Evolutionary conservation across 768 basidiomycete genomes (phyloP).

Genomic region (Auricularia cornea): DNA sequence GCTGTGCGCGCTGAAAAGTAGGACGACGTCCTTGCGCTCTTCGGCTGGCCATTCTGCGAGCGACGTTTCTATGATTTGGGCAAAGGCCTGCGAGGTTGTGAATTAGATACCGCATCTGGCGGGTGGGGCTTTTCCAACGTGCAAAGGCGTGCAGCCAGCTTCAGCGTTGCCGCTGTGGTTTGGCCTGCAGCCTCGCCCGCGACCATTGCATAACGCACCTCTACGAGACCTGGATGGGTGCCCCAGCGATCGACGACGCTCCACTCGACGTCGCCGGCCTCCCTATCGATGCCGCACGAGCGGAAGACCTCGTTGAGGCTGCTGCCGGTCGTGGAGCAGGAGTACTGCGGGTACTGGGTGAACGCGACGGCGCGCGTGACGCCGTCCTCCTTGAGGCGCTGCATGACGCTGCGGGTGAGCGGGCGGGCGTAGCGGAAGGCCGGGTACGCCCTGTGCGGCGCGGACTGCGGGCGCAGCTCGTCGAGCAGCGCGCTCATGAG

Average conservation of each 20-base stretch:
- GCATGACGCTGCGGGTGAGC: conserved; percentile 73
- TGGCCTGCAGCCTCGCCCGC: too few relatives aligned
- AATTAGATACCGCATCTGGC: not conserved
- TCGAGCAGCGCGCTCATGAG: conserved; percentile 87
- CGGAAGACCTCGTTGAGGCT: conserved; percentile 89
- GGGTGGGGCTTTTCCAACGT: too few relatives aligned
- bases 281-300: conserved; percentile 46
- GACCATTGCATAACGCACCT: too few relatives aligned
- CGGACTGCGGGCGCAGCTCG: conserved; percentile 86
- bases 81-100: conserved; percentile 56
- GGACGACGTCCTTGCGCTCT: conserved; percentile 58
- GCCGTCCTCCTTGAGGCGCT: conserved; percentile 81
- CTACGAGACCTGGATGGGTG: conserved; percentile 87
- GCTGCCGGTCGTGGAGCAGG: conserved; percentile 96
- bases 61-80: conserved; percentile 78
- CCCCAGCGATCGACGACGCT: conserved; percentile 99
- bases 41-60: conserved; percentile 69
- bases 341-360: conserved; percentile 98
- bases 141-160: too few relatives aligned
- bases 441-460: conserved; percentile 93
- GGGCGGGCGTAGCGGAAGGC: conserved; percentile 93
- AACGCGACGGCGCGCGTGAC: conserved; percentile 91
- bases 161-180: too few relatives aligned
- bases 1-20: conserved; percentile 96
- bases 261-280: conserved; percentile 72